Conservation (phyloP, 208 protist genomes). For the Histomonas meleagridis region DNA sequence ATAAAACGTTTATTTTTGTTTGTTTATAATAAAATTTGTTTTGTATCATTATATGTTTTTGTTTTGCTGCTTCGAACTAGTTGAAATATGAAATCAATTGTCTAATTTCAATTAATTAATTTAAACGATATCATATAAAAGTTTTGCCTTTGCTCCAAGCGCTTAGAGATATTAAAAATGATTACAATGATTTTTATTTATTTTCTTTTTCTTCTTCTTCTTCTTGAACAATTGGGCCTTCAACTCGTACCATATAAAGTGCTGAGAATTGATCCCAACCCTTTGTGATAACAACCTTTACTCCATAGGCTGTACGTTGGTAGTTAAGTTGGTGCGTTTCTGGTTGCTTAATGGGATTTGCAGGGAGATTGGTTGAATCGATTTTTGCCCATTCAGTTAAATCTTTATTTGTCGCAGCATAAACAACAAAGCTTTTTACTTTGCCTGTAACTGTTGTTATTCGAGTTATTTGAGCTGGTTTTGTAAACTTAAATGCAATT, state of each 20-base stretch:
- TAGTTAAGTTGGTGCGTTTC: constrained; percentile 28
- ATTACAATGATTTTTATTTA: no score
- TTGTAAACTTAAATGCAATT: not conserved
- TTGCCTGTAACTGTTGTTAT: constrained; percentile 30
- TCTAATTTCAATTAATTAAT: no score
- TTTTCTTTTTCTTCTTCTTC: no score
- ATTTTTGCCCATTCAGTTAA: constrained; percentile 13
- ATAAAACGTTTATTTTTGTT: no score
- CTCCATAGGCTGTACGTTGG: not conserved
- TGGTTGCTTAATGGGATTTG: not conserved
- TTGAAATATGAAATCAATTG: no score
- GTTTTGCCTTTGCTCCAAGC: no score
- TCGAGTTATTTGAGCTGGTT: constrained; percentile 1
- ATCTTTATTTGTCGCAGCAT: not conserved
- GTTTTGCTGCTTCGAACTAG: no score
- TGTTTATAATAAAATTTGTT: no score
- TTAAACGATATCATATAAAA: no score
- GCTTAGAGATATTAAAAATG: no score
- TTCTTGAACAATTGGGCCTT: constrained; percentile 1
- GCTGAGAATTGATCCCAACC: constrained; percentile 33
- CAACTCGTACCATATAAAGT: not conserved
- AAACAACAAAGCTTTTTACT: not conserved
- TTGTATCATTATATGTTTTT: no score
- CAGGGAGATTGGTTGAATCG: not conserved
- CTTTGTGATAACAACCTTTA: not conserved